Base-by-base conservation (phyloP, 306 rosid genomes). In the Pachyrhizus erosus region DNA sequence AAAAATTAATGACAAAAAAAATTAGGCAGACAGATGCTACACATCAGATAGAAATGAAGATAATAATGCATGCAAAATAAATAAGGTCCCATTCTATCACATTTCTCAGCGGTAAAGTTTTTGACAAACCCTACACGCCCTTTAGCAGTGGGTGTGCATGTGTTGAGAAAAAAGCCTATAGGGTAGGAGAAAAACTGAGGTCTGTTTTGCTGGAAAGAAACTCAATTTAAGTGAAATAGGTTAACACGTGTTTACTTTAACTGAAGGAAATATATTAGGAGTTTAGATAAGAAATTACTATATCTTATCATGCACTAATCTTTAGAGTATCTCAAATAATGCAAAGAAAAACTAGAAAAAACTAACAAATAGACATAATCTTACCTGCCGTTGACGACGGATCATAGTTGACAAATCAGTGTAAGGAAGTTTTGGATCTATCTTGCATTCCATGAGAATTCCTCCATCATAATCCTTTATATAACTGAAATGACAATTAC, bases 391-490 rank as follows among this genome's bases (percentile, higher is more conserved):
- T 87, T 96, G 99, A 60, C 92, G 92, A 68, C 94, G 96, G 85
- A 96, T 87, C 99, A 96, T 96, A 73, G 97, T 87, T 76, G 98
- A 93, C 77, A 96, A 84, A 84, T 96, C 99, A 33, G 92, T 93
- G 87, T 93, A 93, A 15, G 98, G 96, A 61, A 96, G 96, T 85
- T 92, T 96, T 58, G 89, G 99, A 87, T 96, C 98, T 74, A 96
- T 93, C 91, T 85, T 96, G 92, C 97, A 96, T 86, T 96, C 99
- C 99, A 96, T 93, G 57, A 96, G 94, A 73, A 93, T 89, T 65
- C 96, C 99, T 74, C 99, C 99, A 82, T 96, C 99, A 58, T 96
- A 96, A 77, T 96, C 99, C 87, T 96, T 96, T 86, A 96, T 96
- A 87, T 96, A 96, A 85, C 99, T 95, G 89, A 77, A 77, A 84